A percentile compares a stretch with the other conserved stretches of the same genome.
phyloP scores from a whole-genome alignment of 306 rosid species.

The Nissolia schottii region DNA sequence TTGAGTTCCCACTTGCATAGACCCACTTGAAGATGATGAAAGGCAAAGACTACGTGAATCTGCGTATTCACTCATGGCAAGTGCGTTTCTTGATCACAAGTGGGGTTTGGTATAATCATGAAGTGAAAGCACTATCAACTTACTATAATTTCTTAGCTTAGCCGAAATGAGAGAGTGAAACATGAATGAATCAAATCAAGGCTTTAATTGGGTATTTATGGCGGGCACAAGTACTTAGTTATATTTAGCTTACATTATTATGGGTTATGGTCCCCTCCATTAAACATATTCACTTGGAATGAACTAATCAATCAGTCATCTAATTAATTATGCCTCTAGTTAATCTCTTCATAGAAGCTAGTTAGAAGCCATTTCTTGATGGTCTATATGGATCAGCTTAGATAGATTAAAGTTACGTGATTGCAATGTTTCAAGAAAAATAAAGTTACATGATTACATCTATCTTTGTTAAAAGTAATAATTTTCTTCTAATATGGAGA shows the following conservation, averaged over 20 bases:
- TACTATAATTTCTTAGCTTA: not conserved
- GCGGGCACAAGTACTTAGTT: constrained; percentile 12
- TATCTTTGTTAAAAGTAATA: not conserved
- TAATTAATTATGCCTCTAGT: not conserved
- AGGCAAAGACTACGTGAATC: constrained; percentile 16
- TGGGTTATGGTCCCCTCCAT: constrained; percentile 17
- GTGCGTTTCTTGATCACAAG: constrained; percentile 25
- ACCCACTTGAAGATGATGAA: constrained; percentile 17
- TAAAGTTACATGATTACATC: not conserved
- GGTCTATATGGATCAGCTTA: not conserved
- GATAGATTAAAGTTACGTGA: not conserved
- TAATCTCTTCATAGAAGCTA: not conserved
- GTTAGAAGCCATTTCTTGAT: not conserved
- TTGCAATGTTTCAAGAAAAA: not conserved
- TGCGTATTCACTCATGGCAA: constrained; percentile 17
- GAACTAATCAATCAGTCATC: not conserved
- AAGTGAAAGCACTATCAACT: constrained; percentile 6
- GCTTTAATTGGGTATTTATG: constrained; percentile 14
- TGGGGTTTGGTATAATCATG: constrained; percentile 28
- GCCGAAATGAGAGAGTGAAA: not conserved
- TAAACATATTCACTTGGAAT: constrained; percentile 7
- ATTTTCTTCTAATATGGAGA: too few species aligned
- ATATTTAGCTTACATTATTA: constrained; percentile 12
- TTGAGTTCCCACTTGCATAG: not conserved
- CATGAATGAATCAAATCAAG: constrained; percentile 35